These are phyloP conservation scores for Smallanthus sonchifolius DNA, from an alignment of 129 eudicot genomes.

Conservation along the genomic window DNA sequence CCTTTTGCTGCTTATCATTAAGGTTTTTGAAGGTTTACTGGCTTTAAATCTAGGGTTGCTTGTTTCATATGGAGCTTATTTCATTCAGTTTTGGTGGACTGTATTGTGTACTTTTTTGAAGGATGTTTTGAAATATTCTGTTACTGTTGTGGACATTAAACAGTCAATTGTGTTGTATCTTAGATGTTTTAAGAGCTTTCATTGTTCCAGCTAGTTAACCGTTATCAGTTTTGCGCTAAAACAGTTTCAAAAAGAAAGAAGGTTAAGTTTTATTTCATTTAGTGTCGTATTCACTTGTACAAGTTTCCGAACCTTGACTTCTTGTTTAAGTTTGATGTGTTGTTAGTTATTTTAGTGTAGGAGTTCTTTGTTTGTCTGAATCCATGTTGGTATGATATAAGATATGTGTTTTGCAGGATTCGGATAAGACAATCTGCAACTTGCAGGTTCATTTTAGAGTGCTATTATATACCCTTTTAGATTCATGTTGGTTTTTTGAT, in stretches of 20 bases:
- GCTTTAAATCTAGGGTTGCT: not conserved
- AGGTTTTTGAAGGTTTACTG: not conserved
- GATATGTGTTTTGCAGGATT: constrained; percentile 38
- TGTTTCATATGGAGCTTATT: not conserved
- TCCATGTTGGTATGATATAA: constrained; percentile 12
- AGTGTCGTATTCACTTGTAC: not conserved
- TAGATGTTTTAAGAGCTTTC: not conserved
- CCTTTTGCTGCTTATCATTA: not conserved
- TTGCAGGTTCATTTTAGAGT: constrained; percentile 7
- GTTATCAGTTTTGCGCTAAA: not conserved
- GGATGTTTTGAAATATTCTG: not conserved
- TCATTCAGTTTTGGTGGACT: not conserved
- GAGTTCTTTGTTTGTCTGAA: constrained; percentile 5
- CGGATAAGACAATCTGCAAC: constrained; percentile 37
- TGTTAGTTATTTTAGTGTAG: not conserved
- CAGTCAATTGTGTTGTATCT: not conserved
- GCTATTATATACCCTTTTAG: constrained; percentile 24
- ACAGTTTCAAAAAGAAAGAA: not conserved
- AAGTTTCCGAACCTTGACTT: not conserved
- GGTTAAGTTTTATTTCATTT: not conserved
- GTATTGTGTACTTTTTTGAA: not conserved
- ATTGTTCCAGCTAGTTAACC: not conserved
- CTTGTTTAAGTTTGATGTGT: not conserved
- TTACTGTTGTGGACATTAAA: not conserved
- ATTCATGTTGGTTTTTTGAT: constrained; percentile 4